Evolutionary conservation across 257 asterid genomes (phyloP).

Genomic region (Nicotiana otophora): DNA sequence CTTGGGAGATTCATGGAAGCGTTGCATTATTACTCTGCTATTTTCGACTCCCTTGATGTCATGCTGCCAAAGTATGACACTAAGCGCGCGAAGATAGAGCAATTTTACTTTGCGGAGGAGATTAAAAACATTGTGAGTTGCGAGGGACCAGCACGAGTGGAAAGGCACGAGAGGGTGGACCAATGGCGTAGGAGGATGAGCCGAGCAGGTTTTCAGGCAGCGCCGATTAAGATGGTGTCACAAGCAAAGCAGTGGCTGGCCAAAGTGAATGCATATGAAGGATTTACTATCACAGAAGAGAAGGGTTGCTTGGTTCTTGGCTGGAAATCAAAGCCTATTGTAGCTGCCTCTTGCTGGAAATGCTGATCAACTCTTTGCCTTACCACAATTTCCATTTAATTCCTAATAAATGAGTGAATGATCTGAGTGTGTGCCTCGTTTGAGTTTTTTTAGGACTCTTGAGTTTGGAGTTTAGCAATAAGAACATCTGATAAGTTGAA

Average conservation of each 20-base stretch:
- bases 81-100: slow-evolving; percentile 69
- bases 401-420: neutral
- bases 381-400: neutral
- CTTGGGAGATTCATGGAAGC: slow-evolving; percentile 87
- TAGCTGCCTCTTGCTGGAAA: slow-evolving; percentile 91
- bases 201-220: slow-evolving; percentile 68
- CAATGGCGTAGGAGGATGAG: slow-evolving; percentile 93
- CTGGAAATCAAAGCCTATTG: slow-evolving; percentile 86
- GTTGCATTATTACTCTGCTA: slow-evolving; percentile 67
- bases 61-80: slow-evolving; percentile 75
- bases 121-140: slow-evolving; percentile 83
- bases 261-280: slow-evolving; percentile 44
- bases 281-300: slow-evolving; percentile 70
- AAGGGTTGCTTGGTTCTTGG: slow-evolving; percentile 80
- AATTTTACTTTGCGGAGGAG: slow-evolving; percentile 77
- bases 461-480: neutral
- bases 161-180: slow-evolving; percentile 78
- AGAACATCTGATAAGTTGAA: slow-evolving; percentile 2
- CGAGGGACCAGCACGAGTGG: slow-evolving; percentile 78
- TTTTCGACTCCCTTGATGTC: slow-evolving; percentile 70
- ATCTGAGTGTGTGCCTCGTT: neutral
- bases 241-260: slow-evolving; percentile 68
- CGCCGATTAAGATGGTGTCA: slow-evolving; percentile 51
- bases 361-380: slow-evolving; percentile 33
- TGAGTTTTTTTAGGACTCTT: neutral